A percentile compares a stretch with the other conserved stretches of the same genome.
Evolutionary conservation across 2,329 filamentous ascomycete genomes (phyloP).

Genomic region (Trichoderma oligosporum): DNA sequence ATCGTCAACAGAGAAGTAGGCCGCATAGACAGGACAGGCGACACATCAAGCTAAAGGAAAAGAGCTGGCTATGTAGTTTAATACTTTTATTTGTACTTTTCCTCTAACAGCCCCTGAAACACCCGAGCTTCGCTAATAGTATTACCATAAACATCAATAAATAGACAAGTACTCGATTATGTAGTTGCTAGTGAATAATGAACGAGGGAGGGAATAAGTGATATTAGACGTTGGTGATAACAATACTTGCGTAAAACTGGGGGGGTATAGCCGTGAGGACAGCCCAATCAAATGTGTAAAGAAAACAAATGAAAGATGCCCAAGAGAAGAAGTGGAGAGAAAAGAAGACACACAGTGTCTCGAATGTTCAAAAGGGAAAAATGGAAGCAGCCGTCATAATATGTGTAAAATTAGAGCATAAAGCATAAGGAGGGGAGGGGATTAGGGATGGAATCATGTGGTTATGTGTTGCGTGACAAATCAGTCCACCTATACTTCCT

Average conservation of each 20-base stretch:
- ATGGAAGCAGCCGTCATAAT: neutral
- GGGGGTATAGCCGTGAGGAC: neutral
- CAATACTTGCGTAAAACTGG: neutral
- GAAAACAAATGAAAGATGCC: neutral
- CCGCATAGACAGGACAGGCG: too few species aligned
- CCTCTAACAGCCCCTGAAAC: too few species aligned
- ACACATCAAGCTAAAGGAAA: too few species aligned
- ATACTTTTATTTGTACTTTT: too few species aligned
- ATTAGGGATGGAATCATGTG: neutral
- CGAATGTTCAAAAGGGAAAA: neutral
- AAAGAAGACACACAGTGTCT: neutral
- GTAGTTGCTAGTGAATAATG: neutral
- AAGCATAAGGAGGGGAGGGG: neutral
- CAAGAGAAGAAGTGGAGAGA: neutral
- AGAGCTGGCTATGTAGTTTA: too few species aligned
- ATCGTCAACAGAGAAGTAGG: too few species aligned
- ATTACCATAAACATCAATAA: too few species aligned
- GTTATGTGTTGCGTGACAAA: neutral
- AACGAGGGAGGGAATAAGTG: too few species aligned
- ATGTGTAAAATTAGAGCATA: too few species aligned
- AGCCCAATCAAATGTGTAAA: too few species aligned
- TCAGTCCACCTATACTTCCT: too few species aligned
- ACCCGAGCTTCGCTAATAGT: too few species aligned
- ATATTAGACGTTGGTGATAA: neutral
- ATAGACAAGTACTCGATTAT: neutral